Conservation (phyloP, 805 yeast species). For the Hanseniaspora occidentalis region DNA sequence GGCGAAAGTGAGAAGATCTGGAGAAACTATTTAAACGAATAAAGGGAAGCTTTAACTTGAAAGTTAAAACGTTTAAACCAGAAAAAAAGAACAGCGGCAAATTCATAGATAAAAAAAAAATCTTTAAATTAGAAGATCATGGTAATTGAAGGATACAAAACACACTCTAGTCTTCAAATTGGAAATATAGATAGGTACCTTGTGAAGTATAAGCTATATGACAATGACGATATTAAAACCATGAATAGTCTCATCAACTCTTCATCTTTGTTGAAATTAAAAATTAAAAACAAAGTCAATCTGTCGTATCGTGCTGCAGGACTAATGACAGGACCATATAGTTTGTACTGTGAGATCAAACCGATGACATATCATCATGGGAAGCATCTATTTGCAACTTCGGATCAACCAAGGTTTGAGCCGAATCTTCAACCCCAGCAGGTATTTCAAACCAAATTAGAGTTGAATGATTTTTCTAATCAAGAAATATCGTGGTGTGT, state of each 20-base stretch:
- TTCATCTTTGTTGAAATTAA: slow-evolving; percentile 30
- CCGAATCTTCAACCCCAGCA: slow-evolving; percentile 65
- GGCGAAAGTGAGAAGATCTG: too few species aligned
- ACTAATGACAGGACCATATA: slow-evolving; percentile 55
- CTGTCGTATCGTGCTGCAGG: slow-evolving; percentile 47
- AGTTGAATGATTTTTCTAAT: slow-evolving; percentile 49
- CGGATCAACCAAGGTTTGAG: slow-evolving; percentile 66
- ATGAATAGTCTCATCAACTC: slow-evolving; percentile 7
- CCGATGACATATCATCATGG: slow-evolving; percentile 41
- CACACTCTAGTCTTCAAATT: slow-evolving; percentile 39
- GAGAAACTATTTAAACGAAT: too few species aligned
- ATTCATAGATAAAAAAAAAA: not conserved
- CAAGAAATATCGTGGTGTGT: slow-evolving; percentile 49
- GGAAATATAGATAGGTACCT: slow-evolving; percentile 50
- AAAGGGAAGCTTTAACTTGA: too few species aligned
- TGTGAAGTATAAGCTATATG: slow-evolving; percentile 35
- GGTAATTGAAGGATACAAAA: slow-evolving; percentile 22
- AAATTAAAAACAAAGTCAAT: slow-evolving; percentile 48
- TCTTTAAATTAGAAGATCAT: not conserved
- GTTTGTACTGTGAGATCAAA: slow-evolving; percentile 59
- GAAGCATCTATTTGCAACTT: slow-evolving; percentile 44
- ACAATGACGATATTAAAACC: slow-evolving; percentile 6
- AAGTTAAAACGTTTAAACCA: not conserved
- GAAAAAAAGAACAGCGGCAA: not conserved
- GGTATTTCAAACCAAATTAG: slow-evolving; percentile 42